phyloP scores from a whole-genome alignment of 805 yeast genomes.

The Lipomyces kockii region DNA sequence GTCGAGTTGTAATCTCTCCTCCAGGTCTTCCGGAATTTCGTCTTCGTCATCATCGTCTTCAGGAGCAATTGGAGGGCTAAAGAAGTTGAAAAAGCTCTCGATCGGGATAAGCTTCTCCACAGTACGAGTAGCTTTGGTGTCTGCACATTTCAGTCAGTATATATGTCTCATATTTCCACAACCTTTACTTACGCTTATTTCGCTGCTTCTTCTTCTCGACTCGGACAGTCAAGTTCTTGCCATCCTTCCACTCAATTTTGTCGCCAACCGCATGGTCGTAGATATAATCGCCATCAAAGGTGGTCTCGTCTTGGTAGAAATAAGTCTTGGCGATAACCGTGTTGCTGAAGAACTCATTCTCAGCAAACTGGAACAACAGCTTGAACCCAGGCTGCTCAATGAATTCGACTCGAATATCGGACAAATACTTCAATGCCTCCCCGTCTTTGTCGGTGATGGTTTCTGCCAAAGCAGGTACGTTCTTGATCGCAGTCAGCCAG shows the following conservation, averaged over 20 bases:
- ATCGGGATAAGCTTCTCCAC: constrained; percentile 93
- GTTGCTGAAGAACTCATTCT: constrained; percentile 79
- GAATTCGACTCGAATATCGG: constrained; percentile 77
- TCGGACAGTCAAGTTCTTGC: constrained; percentile 82
- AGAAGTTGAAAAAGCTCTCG: constrained; percentile 94
- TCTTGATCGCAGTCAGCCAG: constrained; percentile 95
- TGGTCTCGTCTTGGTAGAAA: constrained; percentile 90
- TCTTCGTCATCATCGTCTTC: constrained; percentile 59
- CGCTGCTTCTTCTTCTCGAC: constrained; percentile 97
- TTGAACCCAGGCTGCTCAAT: constrained; percentile 83
- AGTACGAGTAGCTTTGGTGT: constrained; percentile 94
- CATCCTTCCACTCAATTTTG: constrained; percentile 79
- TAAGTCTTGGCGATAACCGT: constrained; percentile 78
- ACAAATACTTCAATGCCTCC: constrained; percentile 72
- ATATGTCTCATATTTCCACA: constrained; percentile 35
- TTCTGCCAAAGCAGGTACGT: constrained; percentile 77
- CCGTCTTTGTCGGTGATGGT: constrained; percentile 88
- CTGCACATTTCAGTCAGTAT: not conserved
- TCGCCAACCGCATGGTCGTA: constrained; percentile 96
- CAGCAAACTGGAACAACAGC: constrained; percentile 77
- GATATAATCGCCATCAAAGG: constrained; percentile 93
- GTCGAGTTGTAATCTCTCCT: constrained; percentile 84
- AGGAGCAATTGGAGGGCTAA: constrained; percentile 88
- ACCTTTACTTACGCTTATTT: constrained; percentile 58
- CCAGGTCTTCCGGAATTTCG: constrained; percentile 65